These are phyloP conservation scores for Podospora pseudoanserina DNA, from an alignment of 495 filamentous ascomycete species.

Conservation along the genomic window DNA sequence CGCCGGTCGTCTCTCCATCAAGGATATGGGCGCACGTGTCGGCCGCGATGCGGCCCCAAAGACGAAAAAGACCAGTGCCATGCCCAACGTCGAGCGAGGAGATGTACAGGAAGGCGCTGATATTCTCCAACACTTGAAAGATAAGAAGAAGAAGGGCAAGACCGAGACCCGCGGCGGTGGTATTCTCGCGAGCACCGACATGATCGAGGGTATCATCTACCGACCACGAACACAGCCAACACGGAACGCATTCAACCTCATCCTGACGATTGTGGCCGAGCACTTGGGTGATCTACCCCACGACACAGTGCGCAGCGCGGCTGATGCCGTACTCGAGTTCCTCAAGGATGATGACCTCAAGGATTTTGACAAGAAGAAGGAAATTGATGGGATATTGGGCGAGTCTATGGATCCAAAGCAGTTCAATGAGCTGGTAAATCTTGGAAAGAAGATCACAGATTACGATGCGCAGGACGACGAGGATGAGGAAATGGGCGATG, in stretches of 20 bases:
- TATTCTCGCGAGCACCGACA: constrained; percentile 79
- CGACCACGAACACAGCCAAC: constrained; percentile 89
- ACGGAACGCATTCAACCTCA: constrained; percentile 91
- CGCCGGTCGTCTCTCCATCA: constrained; percentile 85
- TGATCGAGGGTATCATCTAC: constrained; percentile 80
- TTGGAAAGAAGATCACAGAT: constrained; percentile 98
- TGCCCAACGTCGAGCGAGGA: constrained; percentile 69
- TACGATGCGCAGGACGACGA: constrained; percentile 91
- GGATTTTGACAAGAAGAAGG: constrained; percentile 97
- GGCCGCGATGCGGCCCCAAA: constrained; percentile 76
- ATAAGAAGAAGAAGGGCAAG: constrained; percentile 65
- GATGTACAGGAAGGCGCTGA: constrained; percentile 80
- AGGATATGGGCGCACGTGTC: constrained; percentile 87
- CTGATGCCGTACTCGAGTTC: constrained; percentile 84
- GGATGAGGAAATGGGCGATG: constrained; percentile 80
- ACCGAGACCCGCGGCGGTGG: constrained; percentile 72
- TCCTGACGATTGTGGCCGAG: constrained; percentile 82
- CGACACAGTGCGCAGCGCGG: constrained; percentile 89
- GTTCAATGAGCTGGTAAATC: constrained; percentile 94
- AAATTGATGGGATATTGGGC: constrained; percentile 89
- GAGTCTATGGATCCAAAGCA: constrained; percentile 78
- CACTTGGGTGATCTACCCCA: constrained; percentile 91
- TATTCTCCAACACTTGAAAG: constrained; percentile 75
- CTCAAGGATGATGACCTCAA: constrained; percentile 95
- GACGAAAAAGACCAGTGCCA: constrained; percentile 64